Evolutionary conservation across 768 basidiomycete species (phyloP).

Genomic region (Leucosporidium creatinivorum): DNA sequence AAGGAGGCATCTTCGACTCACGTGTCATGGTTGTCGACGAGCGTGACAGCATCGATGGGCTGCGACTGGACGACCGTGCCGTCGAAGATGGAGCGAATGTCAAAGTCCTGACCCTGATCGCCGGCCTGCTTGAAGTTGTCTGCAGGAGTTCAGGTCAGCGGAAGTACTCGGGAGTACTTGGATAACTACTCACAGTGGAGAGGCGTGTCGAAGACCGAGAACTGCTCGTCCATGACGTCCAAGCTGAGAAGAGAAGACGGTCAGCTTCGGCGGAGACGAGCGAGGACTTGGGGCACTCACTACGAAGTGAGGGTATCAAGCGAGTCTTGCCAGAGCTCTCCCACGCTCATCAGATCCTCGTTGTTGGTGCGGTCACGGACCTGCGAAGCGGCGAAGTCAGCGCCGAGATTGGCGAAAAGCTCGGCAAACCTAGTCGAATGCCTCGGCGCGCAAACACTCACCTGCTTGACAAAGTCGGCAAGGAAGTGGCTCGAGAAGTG

Average conservation of each 20-base stretch:
- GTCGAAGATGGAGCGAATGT: slow-evolving; percentile 45
- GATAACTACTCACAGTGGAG: slow-evolving; percentile 36
- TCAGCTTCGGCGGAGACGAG: neutral
- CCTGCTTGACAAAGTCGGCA: too few relatives aligned
- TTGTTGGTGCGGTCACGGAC: slow-evolving; percentile 38
- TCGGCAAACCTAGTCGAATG: too few relatives aligned
- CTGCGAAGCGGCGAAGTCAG: slow-evolving; percentile 41
- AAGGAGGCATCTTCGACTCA: neutral
- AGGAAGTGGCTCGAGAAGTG: slow-evolving; percentile 11
- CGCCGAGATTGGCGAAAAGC: too few relatives aligned
- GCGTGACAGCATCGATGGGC: slow-evolving; percentile 46
- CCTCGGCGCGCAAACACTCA: too few relatives aligned
- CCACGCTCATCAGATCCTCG: slow-evolving; percentile 5
- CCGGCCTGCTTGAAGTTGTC: slow-evolving; percentile 44
- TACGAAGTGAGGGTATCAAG: slow-evolving; percentile 10
- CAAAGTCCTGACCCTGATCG: slow-evolving; percentile 41
- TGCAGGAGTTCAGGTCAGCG: neutral
- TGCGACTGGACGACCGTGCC: slow-evolving; percentile 42
- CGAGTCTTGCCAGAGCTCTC: slow-evolving; percentile 40
- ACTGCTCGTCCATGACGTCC: slow-evolving; percentile 42
- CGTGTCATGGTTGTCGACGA: slow-evolving; percentile 28
- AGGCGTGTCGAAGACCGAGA: slow-evolving; percentile 45
- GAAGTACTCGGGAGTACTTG: neutral
- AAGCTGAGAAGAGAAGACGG: slow-evolving; percentile 25
- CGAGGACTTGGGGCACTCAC: slow-evolving; percentile 4